Base-by-base conservation (phyloP, 2,329 filamentous ascomycete species). In the Penicillium glabrum region DNA sequence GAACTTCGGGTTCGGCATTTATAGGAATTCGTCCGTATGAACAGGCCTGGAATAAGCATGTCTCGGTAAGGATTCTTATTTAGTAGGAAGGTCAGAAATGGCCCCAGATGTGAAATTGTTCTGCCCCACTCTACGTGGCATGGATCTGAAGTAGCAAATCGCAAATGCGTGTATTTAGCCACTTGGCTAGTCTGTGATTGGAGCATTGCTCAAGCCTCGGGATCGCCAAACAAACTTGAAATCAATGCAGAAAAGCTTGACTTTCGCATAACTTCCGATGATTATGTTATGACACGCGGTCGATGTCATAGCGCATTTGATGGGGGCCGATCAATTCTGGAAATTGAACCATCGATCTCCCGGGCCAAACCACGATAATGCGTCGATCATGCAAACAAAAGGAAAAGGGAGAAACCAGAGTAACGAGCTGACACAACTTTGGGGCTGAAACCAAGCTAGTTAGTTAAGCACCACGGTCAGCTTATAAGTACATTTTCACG, bases 281-380 rank as follows among this genome's bases (percentile, higher is more conserved):
- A 21, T 31, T 26, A 43, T 23, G 13, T n/a, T 23, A 31, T 33
- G 39, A 52, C 29, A 21, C 39, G 31, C n/a, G 23, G 16, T n/a
- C 55, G 55, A 57, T 58, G 56, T 58, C 56, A 58, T 54, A 24
- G 45, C 47, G 47, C 39, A 46, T 44, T 31, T 47, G 27, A 31
- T 29, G 24, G 47, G 57, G 23, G 29, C 26, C 16, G 41, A 19
- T 53, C 29, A 26, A 46, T 52, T 51, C 9, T 14, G 51, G 49
- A 31, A 47, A 37, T 51, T 41, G 26, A 51, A 26, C 19, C 56
- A 52, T 21, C 56, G 56, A 63, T 62, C 58, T 57, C 51, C 60
- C 51, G 53, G 33, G 24, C 29, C 45, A 45, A 53, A 33, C 47
- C 54, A 51, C 29, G 44, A 37, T 19, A 39, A 21, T 46, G 26